Conservation (phyloP, 2,329 filamentous ascomycete species). For the Ilyonectria robusta region DNA sequence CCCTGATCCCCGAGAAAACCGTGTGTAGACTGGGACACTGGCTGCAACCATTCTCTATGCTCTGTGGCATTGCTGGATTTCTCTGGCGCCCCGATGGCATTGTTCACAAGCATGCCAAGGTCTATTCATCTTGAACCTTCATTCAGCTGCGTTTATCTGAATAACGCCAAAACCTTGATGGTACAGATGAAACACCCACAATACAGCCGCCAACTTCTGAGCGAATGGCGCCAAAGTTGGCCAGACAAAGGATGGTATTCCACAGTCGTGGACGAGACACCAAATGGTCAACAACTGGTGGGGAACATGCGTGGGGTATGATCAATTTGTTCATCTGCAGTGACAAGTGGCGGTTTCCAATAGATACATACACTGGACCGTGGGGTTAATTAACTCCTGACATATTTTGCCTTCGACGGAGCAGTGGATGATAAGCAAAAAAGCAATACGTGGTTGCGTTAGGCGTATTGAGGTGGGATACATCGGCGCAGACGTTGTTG, state of each 20-base stretch:
- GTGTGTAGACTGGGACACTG: neutral
- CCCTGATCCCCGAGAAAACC: neutral
- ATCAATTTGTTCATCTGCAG: neutral
- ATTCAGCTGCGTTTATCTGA: neutral
- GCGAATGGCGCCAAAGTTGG: neutral
- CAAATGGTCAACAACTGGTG: neutral
- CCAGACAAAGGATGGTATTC: neutral
- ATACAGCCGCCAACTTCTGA: neutral
- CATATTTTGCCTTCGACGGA: neutral
- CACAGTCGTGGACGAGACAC: neutral
- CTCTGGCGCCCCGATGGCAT: neutral
- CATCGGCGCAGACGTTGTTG: neutral
- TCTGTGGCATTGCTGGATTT: neutral
- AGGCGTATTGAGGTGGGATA: neutral
- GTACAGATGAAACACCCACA: neutral
- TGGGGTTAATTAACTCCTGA: neutral
- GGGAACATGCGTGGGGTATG: neutral
- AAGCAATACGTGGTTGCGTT: neutral
- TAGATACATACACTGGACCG: neutral
- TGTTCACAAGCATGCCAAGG: neutral
- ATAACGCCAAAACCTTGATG: neutral
- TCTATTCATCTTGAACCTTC: neutral
- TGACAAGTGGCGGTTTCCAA: neutral
- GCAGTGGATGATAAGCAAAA: neutral
- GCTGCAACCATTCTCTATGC: neutral